Evolutionary conservation across 441 rosid genomes (phyloP).

Genomic region (Pelargonium citronellum): DNA sequence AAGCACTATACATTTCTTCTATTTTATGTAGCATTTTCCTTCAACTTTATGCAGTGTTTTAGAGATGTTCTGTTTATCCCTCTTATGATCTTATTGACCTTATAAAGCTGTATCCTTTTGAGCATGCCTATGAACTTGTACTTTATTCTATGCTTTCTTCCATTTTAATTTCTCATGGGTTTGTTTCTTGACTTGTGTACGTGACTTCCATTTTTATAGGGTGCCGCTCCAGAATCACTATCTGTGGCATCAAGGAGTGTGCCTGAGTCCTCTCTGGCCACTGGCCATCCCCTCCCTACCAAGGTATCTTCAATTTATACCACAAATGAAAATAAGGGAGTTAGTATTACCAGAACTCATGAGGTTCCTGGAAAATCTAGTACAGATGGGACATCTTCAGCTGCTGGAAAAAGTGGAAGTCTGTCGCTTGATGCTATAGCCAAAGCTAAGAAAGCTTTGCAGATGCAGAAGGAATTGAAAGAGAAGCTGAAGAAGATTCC

Average conservation of each 20-base stretch:
- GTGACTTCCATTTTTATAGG: conserved; percentile 31
- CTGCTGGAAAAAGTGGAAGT: conserved; percentile 68
- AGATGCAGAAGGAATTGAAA: conserved; percentile 55
- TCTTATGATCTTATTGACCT: too few relatives aligned
- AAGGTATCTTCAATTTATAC: conserved; percentile 97
- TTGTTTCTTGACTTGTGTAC: conserved; percentile 9
- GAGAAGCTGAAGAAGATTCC: conserved; percentile 68
- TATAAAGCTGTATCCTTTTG: too few relatives aligned
- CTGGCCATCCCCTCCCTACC: conserved; percentile 49
- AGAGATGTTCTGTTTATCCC: too few relatives aligned
- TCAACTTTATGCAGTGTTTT: too few relatives aligned
- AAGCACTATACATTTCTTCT: too few relatives aligned
- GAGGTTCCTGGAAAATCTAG: conserved; percentile 99
- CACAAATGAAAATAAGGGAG: conserved; percentile 98
- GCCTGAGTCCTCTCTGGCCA: conserved; percentile 34
- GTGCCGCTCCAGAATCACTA: conserved; percentile 29
- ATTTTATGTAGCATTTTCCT: too few relatives aligned
- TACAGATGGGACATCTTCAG: conserved; percentile 89
- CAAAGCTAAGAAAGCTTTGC: conserved; percentile 80
- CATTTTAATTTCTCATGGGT: not conserved
- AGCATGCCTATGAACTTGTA: too few relatives aligned
- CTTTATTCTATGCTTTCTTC: not conserved
- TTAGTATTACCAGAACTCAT: conserved; percentile 96
- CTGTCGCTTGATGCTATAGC: conserved; percentile 81
- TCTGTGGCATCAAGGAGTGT: conserved; percentile 33